Conservation (phyloP, 352 stramenopile species). For the Phytophthora palmivora region DNA sequence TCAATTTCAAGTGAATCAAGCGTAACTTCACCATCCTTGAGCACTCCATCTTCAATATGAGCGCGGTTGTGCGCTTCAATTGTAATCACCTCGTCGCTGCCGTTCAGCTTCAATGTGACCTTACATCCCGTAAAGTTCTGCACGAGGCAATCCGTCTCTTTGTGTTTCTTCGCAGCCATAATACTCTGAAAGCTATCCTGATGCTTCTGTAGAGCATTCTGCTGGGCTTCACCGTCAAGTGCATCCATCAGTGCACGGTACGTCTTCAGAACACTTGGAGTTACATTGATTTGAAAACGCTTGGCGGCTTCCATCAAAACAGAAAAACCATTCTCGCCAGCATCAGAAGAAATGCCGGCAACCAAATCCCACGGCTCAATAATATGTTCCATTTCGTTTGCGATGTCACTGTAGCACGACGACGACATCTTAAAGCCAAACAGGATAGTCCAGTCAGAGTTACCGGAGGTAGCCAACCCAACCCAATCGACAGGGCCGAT, state of each 20-base stretch:
- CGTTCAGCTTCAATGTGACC: slow-evolving; percentile 58
- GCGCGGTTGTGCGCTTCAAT: slow-evolving; percentile 57
- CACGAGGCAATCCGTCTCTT: slow-evolving; percentile 63
- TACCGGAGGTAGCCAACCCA: slow-evolving; percentile 55
- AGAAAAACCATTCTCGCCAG: slow-evolving; percentile 69
- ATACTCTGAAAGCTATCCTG: slow-evolving; percentile 61
- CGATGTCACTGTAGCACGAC: slow-evolving; percentile 76
- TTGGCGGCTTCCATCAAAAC: slow-evolving; percentile 70
- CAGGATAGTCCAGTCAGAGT: slow-evolving; percentile 65
- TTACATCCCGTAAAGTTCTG: slow-evolving; percentile 79
- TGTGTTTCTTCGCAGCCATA: slow-evolving; percentile 44
- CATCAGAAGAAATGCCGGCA: slow-evolving; percentile 55
- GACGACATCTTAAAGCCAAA: slow-evolving; percentile 75
- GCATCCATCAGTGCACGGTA: slow-evolving; percentile 84
- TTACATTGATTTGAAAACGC: slow-evolving; percentile 82
- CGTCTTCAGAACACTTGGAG: slow-evolving; percentile 73
- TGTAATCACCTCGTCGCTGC: slow-evolving; percentile 47
- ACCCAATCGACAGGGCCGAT: slow-evolving; percentile 58
- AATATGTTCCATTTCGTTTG: slow-evolving; percentile 73
- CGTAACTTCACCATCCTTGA: slow-evolving; percentile 47
- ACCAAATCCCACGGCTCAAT: slow-evolving; percentile 78
- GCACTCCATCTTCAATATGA: slow-evolving; percentile 48
- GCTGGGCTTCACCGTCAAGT: slow-evolving; percentile 65
- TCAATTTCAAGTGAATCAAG: slow-evolving; percentile 65
- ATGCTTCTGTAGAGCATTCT: slow-evolving; percentile 69